Conservation (phyloP, 2,329 filamentous ascomycete species). For the Neofusicoccum sp. region DNA sequence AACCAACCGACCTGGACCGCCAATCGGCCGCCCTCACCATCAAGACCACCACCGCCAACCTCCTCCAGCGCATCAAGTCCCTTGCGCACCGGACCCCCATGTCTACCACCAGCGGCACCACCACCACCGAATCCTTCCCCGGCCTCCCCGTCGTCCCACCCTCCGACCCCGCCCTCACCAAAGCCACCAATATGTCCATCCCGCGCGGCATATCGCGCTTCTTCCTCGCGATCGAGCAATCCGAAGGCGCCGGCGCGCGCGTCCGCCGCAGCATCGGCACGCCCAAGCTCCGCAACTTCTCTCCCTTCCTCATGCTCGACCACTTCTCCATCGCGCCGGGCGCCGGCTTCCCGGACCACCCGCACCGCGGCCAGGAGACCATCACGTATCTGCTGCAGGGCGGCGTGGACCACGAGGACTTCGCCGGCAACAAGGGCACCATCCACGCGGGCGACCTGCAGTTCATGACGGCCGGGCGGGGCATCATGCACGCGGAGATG, state of each 20-base stretch:
- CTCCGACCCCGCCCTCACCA: constrained; percentile 39
- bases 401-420: constrained; percentile 88
- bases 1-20: constrained; percentile 13
- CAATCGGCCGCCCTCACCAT: constrained; percentile 24
- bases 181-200: constrained; percentile 58
- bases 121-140: constrained; percentile 39
- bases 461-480: constrained; percentile 93
- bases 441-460: constrained; percentile 87
- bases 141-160: constrained; percentile 52
- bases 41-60: constrained; percentile 24
- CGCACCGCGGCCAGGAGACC: constrained; percentile 77
- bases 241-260: constrained; percentile 82
- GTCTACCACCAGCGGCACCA: constrained; percentile 30
- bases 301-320: constrained; percentile 94
- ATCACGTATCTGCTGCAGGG: constrained; percentile 89
- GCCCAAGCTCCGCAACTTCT: constrained; percentile 77
- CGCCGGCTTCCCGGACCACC: constrained; percentile 88
- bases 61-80: constrained; percentile 39
- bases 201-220: constrained; percentile 77
- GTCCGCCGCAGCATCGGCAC: constrained; percentile 89
- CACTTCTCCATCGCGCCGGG: constrained; percentile 79
- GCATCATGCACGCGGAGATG: constrained; percentile 97
- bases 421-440: constrained; percentile 79
- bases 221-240: constrained; percentile 80
- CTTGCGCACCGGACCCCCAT: constrained; percentile 32